Percentiles rank a stretch among this genome's conserved stretches.
Evolutionary conservation across 176 grass and related monocot species (phyloP).

Genomic region (Zoysia pacifica): DNA sequence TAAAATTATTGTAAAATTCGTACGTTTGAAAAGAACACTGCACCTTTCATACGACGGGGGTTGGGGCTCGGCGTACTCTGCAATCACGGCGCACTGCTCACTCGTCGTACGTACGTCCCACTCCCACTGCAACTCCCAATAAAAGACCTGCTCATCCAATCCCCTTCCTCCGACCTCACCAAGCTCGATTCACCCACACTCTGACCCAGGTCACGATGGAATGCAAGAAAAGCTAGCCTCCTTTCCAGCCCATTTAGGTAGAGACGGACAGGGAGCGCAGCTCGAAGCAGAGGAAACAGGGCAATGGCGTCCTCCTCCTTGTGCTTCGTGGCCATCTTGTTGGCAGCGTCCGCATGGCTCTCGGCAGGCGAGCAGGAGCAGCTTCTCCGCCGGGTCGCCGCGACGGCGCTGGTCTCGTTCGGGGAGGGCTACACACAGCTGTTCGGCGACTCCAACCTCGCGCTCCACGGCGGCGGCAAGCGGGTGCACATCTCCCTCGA

Average conservation of each 20-base stretch:
- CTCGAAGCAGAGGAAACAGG: background rate
- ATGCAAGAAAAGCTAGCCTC: slow-evolving; percentile 30
- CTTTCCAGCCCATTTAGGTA: slow-evolving; percentile 37
- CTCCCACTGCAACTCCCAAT: slow-evolving; percentile 36
- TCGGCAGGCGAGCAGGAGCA: slow-evolving; percentile 19
- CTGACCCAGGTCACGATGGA: background rate
- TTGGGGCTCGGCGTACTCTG: background rate
- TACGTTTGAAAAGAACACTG: no score
- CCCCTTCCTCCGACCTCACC: slow-evolving; percentile 3
- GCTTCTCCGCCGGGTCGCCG: slow-evolving; percentile 28
- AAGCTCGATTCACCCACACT: slow-evolving; percentile 30
- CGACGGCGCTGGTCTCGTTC: slow-evolving; percentile 58
- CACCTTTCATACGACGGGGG: background rate
- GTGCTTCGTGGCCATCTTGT: slow-evolving; percentile 15
- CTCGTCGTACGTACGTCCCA: background rate
- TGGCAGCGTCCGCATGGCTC: slow-evolving; percentile 16
- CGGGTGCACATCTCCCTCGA: slow-evolving; percentile 81
- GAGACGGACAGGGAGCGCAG: slow-evolving; percentile 6
- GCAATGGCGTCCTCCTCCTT: background rate
- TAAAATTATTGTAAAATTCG: no score
- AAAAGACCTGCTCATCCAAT: slow-evolving; percentile 24
- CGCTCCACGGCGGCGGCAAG: slow-evolving; percentile 69
- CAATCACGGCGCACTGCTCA: background rate
- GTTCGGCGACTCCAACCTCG: slow-evolving; percentile 89
- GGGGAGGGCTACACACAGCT: slow-evolving; percentile 80